A percentile compares a stretch with the other conserved stretches of the same genome.
Evolutionary conservation across 192 early-diverging fungal genomes (phyloP).

Genomic region (Paraglomus occultum): DNA sequence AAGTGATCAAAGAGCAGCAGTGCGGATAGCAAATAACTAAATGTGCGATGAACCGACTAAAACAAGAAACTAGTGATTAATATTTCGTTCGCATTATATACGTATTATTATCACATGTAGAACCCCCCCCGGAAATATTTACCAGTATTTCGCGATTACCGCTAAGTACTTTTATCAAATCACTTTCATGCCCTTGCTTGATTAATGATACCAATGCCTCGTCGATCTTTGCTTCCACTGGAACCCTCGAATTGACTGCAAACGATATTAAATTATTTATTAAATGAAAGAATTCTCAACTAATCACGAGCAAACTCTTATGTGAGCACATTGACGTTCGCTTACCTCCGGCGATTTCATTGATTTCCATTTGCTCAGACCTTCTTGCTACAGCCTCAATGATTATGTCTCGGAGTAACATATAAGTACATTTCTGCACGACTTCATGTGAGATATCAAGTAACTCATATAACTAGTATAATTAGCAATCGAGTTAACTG

Average conservation of each 20-base stretch:
- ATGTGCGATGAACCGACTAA: slow-evolving; percentile 35
- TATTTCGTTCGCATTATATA: neutral
- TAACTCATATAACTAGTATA: slow-evolving; percentile 30
- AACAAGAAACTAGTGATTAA: too few species aligned
- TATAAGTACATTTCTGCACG: slow-evolving; percentile 43
- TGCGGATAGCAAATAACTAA: slow-evolving; percentile 73
- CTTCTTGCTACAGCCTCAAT: slow-evolving; percentile 27
- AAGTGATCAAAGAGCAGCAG: slow-evolving; percentile 76
- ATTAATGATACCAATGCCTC: slow-evolving; percentile 10
- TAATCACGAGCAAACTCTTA: too few species aligned
- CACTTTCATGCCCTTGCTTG: neutral
- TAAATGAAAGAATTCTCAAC: too few species aligned
- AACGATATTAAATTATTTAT: neutral
- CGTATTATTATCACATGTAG: slow-evolving; percentile 10
- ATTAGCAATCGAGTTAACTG: neutral
- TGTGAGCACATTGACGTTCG: too few species aligned
- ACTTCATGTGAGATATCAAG: slow-evolving; percentile 35
- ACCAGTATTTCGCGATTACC: slow-evolving; percentile 28
- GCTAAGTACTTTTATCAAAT: slow-evolving; percentile 1
- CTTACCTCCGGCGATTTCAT: neutral
- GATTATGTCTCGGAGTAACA: slow-evolving; percentile 32
- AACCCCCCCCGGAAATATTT: slow-evolving; percentile 7
- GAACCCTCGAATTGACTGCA: neutral
- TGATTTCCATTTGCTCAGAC: slow-evolving; percentile 42
- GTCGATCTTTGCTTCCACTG: neutral